Conservation (phyloP, 2,329 filamentous ascomycete genomes). For the Xylariaceae sp. region DNA sequence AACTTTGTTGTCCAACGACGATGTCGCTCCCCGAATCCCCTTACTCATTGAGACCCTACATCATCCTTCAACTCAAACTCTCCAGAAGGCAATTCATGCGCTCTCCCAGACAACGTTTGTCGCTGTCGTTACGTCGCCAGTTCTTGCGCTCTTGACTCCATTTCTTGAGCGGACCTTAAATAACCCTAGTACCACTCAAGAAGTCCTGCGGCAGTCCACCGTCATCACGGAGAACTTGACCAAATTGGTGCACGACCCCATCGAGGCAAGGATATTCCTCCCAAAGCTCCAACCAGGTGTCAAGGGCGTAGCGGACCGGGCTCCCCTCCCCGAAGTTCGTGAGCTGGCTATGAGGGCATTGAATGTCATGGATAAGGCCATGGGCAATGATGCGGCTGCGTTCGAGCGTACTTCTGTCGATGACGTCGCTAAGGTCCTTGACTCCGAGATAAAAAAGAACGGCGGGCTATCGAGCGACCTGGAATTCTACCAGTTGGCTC, state of each 20-base stretch:
- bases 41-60: constrained; percentile 94
- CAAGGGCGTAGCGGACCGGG: constrained; percentile 78
- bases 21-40: constrained; percentile 87
- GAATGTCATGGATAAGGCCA: constrained; percentile 87
- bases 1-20: constrained; percentile 89
- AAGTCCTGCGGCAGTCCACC: constrained; percentile 91
- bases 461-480: constrained; percentile 58
- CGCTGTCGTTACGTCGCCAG: constrained; percentile 89
- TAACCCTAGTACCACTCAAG: constrained; percentile 83
- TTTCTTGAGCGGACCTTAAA: constrained; percentile 92
- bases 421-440: constrained; percentile 70
- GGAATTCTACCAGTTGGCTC: constrained; percentile 63
- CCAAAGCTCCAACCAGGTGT: constrained; percentile 94
- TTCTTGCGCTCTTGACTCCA: constrained; percentile 88
- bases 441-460: constrained; percentile 69
- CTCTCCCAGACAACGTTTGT: constrained; percentile 98
- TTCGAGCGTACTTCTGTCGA: constrained; percentile 64
- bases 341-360: constrained; percentile 81
- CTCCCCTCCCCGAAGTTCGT: constrained; percentile 90
- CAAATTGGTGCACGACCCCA: constrained; percentile 91
- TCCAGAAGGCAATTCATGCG: constrained; percentile 95
- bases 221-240: constrained; percentile 98
- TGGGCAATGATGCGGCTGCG: constrained; percentile 66
- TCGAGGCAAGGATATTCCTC: constrained; percentile 91
- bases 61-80: constrained; percentile 79